Evolutionary conservation across 208 protist species (phyloP), one percentile per base, ranked within the genome.

Genomic region (Acanthamoeba castellanii): DNA sequence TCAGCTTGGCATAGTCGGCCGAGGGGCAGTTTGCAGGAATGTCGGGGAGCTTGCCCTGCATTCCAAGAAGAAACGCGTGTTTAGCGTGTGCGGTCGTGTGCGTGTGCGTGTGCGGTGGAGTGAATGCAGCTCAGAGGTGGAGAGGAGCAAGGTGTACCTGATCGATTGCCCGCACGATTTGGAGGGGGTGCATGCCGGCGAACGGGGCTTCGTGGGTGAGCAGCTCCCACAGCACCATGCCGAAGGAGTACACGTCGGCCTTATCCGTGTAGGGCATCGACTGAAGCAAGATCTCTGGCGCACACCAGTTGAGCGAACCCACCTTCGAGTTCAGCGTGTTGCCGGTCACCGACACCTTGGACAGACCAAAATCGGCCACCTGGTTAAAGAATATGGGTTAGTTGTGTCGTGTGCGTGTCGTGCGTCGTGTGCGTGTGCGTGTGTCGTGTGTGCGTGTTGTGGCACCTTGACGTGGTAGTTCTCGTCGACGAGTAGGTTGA

Each of bases 181-280:
- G 87, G 42, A 92, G 87, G 22, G 87, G 87, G 47, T 92, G 87
- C 55, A 92, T 68, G 30, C 87, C 87, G 37, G 55, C 66, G 61
- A 92, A 92, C 20, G 87, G 87, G 20, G 87, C 87, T 37, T 92
- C 87, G 27, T 92, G 76, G 27, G 96, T 97, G 27, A 97, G 81
- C 32, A 97, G 76, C 70, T 97, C 97, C 3, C 81, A 95, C 42
- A 97, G 93, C 0, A 98, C 96, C 52, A 98, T 96, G 22, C 95
- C 97, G 95, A 96, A 97, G 3, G 78, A 90, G 72, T 96, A 98
- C 6, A 98, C 95, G 95, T 98, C 97, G 22, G 96, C 96, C n/a
- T 95, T 95, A 20, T 96, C 82, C 72, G 84, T 87, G 42, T 96
- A 96, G 18, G 66, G 32, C 87, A 94, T 84, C 32, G 55, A 76